Conservation (phyloP, 139 green algal genomes). For the Tetradesmus lagerheimii region DNA sequence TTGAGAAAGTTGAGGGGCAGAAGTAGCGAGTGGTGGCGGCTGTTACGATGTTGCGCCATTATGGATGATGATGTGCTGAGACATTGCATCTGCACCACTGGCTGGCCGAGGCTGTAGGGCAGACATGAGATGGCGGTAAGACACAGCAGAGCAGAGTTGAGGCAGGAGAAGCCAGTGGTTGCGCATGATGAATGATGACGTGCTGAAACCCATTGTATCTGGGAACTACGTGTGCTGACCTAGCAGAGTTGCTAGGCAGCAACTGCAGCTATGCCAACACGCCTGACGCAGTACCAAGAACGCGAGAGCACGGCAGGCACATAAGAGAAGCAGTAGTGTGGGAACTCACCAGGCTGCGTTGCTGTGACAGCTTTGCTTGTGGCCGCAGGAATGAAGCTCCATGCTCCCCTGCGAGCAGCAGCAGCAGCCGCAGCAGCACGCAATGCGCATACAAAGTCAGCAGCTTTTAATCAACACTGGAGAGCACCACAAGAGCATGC, state of each 20-base stretch:
- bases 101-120: background rate
- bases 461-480: background rate
- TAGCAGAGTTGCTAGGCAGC: background rate
- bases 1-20: no score
- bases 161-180: no score
- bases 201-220: no score
- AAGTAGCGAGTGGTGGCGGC: no score
- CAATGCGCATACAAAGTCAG: background rate
- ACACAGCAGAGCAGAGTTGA: no score
- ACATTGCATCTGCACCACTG: background rate
- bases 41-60: no score
- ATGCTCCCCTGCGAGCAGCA: background rate
- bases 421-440: background rate
- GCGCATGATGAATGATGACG: no score
- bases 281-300: no score
- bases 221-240: background rate
- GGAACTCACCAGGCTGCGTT: background rate
- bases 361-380: background rate
- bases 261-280: no score
- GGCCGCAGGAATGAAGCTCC: background rate
- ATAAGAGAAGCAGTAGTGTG: background rate
- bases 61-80: no score
- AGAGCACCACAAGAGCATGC: background rate
- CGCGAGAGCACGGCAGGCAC: background rate
- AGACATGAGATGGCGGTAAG: no score